Percentiles rank a stretch among this genome's conserved stretches.
These are phyloP conservation scores for Piloderma croceum DNA, from an alignment of 768 basidiomycete genomes.

Conservation along the genomic window DNA sequence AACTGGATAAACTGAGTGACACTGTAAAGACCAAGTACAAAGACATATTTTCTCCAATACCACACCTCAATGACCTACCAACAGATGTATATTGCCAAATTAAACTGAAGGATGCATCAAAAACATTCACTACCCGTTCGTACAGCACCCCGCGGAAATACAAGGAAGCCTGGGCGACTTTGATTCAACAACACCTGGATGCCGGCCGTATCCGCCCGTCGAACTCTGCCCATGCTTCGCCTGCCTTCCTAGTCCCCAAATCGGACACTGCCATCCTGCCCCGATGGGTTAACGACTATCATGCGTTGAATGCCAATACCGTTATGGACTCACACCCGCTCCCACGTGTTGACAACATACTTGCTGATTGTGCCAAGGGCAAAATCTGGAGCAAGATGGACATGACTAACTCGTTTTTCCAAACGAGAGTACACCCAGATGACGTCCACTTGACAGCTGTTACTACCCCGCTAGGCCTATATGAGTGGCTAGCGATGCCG, in stretches of 20 bases:
- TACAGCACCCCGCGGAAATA: conserved; percentile 34
- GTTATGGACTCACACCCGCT: conserved; percentile 26
- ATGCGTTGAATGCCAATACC: conserved; percentile 26
- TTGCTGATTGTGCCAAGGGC: conserved; percentile 30
- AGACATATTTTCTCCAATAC: conserved; percentile 22
- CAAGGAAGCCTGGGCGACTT: conserved; percentile 23
- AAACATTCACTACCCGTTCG: conserved; percentile 14
- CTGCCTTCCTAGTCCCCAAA: conserved; percentile 35
- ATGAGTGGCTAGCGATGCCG: conserved; percentile 41
- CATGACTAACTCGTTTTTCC: conserved; percentile 39
- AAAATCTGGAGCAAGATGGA: conserved; percentile 33
- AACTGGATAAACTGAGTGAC: neutral
- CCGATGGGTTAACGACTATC: conserved; percentile 33
- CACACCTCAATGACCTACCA: conserved; percentile 18
- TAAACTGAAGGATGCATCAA: conserved; percentile 21
- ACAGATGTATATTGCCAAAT: conserved; percentile 19
- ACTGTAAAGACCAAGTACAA: conserved; percentile 7
- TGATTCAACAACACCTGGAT: conserved; percentile 29
- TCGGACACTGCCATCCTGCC: conserved; percentile 23
- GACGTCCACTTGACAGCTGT: conserved; percentile 31
- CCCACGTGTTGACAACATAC: conserved; percentile 26
- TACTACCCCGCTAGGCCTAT: conserved; percentile 31
- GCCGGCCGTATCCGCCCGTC: conserved; percentile 28
- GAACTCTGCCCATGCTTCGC: conserved; percentile 24
- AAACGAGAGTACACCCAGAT: conserved; percentile 26